phyloP scores from a whole-genome alignment of 2,329 filamentous ascomycete species.

The Lasiodiplodia hormozganensis region DNA sequence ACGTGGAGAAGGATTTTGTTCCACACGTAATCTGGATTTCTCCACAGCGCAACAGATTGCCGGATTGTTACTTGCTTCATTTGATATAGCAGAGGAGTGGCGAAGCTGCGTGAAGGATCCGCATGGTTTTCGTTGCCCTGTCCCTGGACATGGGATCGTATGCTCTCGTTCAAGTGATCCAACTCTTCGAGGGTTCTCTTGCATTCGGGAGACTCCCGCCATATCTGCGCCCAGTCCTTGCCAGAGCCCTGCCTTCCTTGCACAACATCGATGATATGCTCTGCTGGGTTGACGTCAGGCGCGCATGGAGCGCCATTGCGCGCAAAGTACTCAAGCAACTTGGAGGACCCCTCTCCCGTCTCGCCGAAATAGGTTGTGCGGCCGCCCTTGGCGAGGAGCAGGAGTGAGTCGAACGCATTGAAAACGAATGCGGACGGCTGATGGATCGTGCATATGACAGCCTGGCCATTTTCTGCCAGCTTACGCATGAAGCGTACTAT shows the following conservation, averaged over 20 bases:
- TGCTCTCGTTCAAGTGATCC: slow-evolving; percentile 44
- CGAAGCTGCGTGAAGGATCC: neutral
- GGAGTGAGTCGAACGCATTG: slow-evolving; percentile 53
- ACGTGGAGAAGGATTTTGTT: slow-evolving; percentile 36
- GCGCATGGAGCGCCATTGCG: slow-evolving; percentile 68
- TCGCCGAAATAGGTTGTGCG: slow-evolving; percentile 51
- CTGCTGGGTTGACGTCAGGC: slow-evolving; percentile 72
- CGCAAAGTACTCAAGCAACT: slow-evolving; percentile 63
- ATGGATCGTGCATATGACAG: slow-evolving; percentile 56
- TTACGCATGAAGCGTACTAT: slow-evolving; percentile 69
- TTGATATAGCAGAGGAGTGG: neutral
- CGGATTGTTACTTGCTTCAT: neutral
- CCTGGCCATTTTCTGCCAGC: slow-evolving; percentile 58
- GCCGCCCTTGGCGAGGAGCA: slow-evolving; percentile 53
- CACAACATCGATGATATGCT: slow-evolving; percentile 62
- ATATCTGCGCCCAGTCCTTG: slow-evolving; percentile 50
- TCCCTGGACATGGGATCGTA: slow-evolving; percentile 51
- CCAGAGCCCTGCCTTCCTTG: slow-evolving; percentile 50
- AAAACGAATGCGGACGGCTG: slow-evolving; percentile 55
- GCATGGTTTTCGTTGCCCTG: slow-evolving; percentile 50
- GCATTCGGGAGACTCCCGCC: slow-evolving; percentile 40
- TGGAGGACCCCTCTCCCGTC: slow-evolving; percentile 50
- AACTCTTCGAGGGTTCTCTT: slow-evolving; percentile 46
- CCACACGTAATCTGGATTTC: slow-evolving; percentile 52
- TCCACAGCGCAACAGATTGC: neutral